Conservation (phyloP, 1,284 basidiomycete genomes). For the Sparassis latifolia region DNA sequence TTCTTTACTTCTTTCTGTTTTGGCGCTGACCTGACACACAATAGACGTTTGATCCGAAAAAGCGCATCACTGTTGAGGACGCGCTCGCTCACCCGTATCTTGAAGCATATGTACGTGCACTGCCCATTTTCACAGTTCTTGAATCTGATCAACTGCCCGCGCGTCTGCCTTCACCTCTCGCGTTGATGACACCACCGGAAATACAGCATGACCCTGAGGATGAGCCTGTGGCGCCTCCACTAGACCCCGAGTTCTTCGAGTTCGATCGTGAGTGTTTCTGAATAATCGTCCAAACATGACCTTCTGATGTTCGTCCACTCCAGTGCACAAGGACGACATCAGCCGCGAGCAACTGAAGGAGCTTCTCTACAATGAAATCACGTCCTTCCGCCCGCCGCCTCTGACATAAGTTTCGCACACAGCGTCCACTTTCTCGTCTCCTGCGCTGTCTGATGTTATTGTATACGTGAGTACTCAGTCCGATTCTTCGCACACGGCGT, state of each 20-base stretch:
- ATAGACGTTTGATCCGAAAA: conserved; percentile 88
- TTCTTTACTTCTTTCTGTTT: background rate
- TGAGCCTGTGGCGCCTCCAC: conserved; percentile 85
- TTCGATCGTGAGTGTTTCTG: conserved; percentile 57
- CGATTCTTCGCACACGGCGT: background rate
- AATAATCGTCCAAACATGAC: background rate
- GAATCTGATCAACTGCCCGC: background rate
- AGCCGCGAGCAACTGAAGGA: conserved; percentile 77
- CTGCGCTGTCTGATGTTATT: background rate
- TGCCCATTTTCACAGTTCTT: background rate
- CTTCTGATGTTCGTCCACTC: background rate
- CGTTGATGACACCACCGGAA: background rate
- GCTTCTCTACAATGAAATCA: conserved; percentile 65
- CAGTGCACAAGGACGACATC: conserved; percentile 91
- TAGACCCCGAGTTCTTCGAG: conserved; percentile 89
- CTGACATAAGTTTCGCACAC: conserved; percentile 33
- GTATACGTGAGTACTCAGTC: background rate
- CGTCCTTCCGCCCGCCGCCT: conserved; percentile 68
- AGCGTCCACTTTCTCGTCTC: background rate
- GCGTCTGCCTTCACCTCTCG: background rate
- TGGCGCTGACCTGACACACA: background rate
- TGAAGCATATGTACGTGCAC: conserved; percentile 72
- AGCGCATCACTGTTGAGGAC: conserved; percentile 86
- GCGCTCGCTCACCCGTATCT: conserved; percentile 90
- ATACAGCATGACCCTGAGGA: conserved; percentile 84